Base-by-base conservation (phyloP, 805 yeast genomes). In the Schwanniomyces polymorphus region DNA sequence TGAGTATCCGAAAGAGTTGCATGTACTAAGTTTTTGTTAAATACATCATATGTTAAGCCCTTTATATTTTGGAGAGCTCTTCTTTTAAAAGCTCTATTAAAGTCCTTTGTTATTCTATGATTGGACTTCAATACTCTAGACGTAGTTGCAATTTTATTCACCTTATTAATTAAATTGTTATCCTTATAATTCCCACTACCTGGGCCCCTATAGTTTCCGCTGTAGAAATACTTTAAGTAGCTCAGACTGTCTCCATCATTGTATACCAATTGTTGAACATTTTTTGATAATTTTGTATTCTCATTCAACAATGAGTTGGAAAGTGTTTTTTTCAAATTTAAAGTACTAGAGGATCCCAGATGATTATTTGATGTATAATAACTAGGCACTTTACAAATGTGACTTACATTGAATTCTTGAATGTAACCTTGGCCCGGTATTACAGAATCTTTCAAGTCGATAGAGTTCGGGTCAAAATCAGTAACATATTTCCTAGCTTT, bases 131-230 rank as follows among this genome's bases (percentile, higher is more conserved):
- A 26, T 11, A 31, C 37, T 6, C 44, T 44, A 12, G 48, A 41
- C 0, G 64, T 54, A n/a, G 58, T 45, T 5, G 61, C 68, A 38
- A 73, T 64, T 43, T 63, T 63, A 54, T 71, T 73, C 50, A 73
- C 68, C 38, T 67, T 59, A 50, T 68, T 72, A 49, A 70, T 65
- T 35, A 73, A 52, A 2, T 75, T 67, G 0, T 74, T 75, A 53
- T 73, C 78, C 50, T 73, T 73, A 52, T 70, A 73, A 48, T 72
- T 73, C 2, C 78, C 78, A 38, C 72, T 66, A 1, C 78, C 78
- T 2, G 76, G 77, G 0, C 78, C 78, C 40, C 77, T 60, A 46
- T 70, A 71, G 28, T 66, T 61, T 49, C 70, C 70, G 18, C 67
- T 62, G 50, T 72, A 73, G 52, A 62, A 72, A 53, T 73, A 73